These are phyloP conservation scores for Metarhizium guizhouense DNA, from an alignment of 2,329 filamentous ascomycete species.

Conservation along the genomic window DNA sequence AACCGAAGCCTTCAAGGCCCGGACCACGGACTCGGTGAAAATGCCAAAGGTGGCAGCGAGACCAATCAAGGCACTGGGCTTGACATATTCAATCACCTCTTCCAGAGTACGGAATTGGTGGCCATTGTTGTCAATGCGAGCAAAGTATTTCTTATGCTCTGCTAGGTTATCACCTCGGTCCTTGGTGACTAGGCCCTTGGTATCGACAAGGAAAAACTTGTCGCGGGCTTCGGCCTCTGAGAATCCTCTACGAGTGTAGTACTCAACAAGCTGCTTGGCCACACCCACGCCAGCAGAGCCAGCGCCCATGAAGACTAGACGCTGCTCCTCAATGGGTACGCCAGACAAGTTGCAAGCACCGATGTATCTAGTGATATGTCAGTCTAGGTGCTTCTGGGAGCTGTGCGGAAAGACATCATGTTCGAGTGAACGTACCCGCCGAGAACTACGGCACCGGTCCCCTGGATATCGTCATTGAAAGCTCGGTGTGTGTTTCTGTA, in stretches of 20 bases:
- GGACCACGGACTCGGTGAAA: slow-evolving; percentile 81
- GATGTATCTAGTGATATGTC: slow-evolving; percentile 55
- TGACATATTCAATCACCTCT: slow-evolving; percentile 88
- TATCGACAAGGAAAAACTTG: slow-evolving; percentile 97
- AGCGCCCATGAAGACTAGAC: slow-evolving; percentile 91
- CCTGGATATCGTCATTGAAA: slow-evolving; percentile 99
- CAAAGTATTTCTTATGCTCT: slow-evolving; percentile 75
- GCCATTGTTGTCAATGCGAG: slow-evolving; percentile 54
- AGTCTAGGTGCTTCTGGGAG: slow-evolving; percentile 24
- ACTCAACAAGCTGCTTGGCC: slow-evolving; percentile 94
- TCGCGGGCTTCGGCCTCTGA: slow-evolving; percentile 77
- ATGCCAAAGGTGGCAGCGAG: slow-evolving; percentile 90
- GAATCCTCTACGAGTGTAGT: slow-evolving; percentile 87
- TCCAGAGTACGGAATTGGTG: slow-evolving; percentile 71
- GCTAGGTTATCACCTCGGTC: slow-evolving; percentile 92
- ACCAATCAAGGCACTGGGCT: slow-evolving; percentile 90
- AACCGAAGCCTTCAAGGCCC: slow-evolving; percentile 56
- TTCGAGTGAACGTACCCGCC: slow-evolving; percentile 51
- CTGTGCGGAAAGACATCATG: neutral
- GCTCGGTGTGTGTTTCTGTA: slow-evolving; percentile 85
- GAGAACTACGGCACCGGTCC: slow-evolving; percentile 89
- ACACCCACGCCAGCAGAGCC: slow-evolving; percentile 95
- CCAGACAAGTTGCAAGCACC: slow-evolving; percentile 74
- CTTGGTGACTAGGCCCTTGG: slow-evolving; percentile 85
- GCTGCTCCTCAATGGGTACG: slow-evolving; percentile 80